Percentiles rank a stretch among this genome's conserved stretches.
Evolutionary conservation across 1,284 basidiomycete species (phyloP).

Genomic region (Apiotrichum porosum): DNA sequence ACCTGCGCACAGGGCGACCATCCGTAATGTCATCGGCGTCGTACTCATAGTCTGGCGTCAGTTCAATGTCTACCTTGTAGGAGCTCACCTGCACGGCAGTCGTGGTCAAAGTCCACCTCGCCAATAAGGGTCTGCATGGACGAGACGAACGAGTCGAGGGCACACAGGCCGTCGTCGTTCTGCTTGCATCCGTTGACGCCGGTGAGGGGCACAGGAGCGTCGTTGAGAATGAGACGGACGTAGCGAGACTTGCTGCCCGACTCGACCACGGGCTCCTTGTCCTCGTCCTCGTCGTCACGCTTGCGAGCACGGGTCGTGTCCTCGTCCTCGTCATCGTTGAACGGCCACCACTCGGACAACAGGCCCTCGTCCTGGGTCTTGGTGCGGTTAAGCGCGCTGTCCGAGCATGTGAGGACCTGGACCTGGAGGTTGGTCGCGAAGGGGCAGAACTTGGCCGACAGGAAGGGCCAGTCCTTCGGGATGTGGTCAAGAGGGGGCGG

Average conservation of each 20-base stretch:
- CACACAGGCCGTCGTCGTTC: conserved; percentile 58
- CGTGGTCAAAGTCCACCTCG: conserved; percentile 46
- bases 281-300: neutral
- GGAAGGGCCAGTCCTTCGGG: conserved; percentile 52
- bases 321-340: neutral
- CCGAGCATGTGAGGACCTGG: conserved; percentile 57
- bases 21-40: neutral
- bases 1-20: neutral
- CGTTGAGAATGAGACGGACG: conserved; percentile 55
- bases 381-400: neutral
- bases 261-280: neutral
- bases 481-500: conserved; percentile 70
- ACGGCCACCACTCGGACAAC: conserved; percentile 8
- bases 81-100: conserved; percentile 22
- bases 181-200: conserved; percentile 56
- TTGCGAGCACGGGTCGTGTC: neutral
- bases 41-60: conserved; percentile 4
- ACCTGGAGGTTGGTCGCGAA: conserved; percentile 59
- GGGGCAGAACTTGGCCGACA: conserved; percentile 48
- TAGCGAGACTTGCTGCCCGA: conserved; percentile 36
- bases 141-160: conserved; percentile 54
- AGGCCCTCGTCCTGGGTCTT: neutral
- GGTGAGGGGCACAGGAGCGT: conserved; percentile 61
- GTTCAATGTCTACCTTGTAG: neutral
- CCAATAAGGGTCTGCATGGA: conserved; percentile 53